phyloP scores from a whole-genome alignment of 441 rosid genomes.

The Gossypium davidsonii region DNA sequence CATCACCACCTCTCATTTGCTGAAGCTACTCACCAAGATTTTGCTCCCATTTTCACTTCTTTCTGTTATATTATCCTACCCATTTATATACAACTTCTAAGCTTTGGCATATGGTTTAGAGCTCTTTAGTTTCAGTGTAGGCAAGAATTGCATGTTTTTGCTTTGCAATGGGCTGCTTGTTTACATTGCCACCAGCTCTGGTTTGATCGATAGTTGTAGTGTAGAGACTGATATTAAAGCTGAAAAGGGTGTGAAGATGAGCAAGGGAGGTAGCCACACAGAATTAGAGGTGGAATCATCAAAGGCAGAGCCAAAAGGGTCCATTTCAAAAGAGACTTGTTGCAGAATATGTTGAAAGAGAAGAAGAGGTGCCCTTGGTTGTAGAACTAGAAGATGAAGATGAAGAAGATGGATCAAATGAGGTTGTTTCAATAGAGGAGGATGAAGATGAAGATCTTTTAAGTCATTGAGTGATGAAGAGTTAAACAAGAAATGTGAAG shows the following conservation, averaged over 20 bases:
- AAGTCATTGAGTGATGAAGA: slow-evolving; percentile 45
- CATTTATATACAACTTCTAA: slow-evolving; percentile 22
- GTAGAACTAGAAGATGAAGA: slow-evolving; percentile 10
- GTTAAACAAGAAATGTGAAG: slow-evolving; percentile 59
- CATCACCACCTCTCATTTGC: background rate
- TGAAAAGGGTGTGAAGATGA: background rate
- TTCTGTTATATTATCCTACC: slow-evolving; percentile 30
- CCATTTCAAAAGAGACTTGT: slow-evolving; percentile 7
- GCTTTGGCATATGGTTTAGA: slow-evolving; percentile 19
- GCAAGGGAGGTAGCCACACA: background rate
- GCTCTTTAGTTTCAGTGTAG: slow-evolving; percentile 22
- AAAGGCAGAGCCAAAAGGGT: slow-evolving; percentile 9
- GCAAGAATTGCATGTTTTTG: slow-evolving; percentile 65
- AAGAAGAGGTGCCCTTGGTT: slow-evolving; percentile 7
- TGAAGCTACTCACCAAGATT: slow-evolving; percentile 17
- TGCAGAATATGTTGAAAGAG: background rate
- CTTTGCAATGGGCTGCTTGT: slow-evolving; percentile 72
- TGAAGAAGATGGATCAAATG: background rate
- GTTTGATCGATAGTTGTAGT: slow-evolving; percentile 23
- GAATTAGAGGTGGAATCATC: no score
- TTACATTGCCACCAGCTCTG: slow-evolving; percentile 41
- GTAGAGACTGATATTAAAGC: slow-evolving; percentile 4
- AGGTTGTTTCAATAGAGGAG: background rate
- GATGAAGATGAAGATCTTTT: slow-evolving; percentile 6
- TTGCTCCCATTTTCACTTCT: slow-evolving; percentile 32